A percentile compares a stretch with the other conserved stretches of the same genome.
phyloP scores from a whole-genome alignment of 805 yeast species.

The Yarrowia sp. region DNA sequence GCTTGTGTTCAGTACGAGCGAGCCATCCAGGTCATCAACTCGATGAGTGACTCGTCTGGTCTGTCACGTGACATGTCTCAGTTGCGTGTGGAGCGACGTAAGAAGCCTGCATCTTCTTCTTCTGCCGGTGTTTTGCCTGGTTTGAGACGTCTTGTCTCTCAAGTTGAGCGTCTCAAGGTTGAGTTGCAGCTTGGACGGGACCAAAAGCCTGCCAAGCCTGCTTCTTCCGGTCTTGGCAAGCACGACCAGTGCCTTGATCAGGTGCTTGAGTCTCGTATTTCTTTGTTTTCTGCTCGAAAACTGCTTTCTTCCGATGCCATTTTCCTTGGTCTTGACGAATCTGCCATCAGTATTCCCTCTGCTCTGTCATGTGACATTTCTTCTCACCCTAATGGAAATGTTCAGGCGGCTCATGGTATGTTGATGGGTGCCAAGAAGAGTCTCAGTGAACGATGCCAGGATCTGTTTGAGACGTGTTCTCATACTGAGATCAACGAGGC shows the following conservation, averaged over 20 bases:
- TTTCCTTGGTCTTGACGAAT: constrained; percentile 11
- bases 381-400: constrained; percentile 9
- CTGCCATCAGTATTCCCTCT: constrained; percentile 12
- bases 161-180: constrained; percentile 2
- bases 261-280: not conserved
- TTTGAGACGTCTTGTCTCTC: not conserved
- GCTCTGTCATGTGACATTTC: not conserved
- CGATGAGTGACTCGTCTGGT: not conserved
- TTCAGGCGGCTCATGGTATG: constrained; percentile 10
- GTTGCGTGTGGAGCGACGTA: constrained; percentile 6
- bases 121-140: not conserved
- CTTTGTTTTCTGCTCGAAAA: not conserved
- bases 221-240: not conserved
- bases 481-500: constrained; percentile 3
- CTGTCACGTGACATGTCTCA: constrained; percentile 18
- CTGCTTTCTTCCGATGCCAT: constrained; percentile 15
- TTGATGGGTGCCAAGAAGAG: not conserved
- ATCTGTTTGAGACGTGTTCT: not conserved
- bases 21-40: not conserved
- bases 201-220: not conserved
- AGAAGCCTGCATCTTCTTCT: not conserved
- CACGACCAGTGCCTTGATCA: constrained; percentile 7
- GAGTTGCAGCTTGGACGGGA: not conserved
- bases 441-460: not conserved
- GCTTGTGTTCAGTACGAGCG: not conserved